phyloP scores from a whole-genome alignment of 805 yeast genomes.

The Saccharomycopsis lassenensis region DNA sequence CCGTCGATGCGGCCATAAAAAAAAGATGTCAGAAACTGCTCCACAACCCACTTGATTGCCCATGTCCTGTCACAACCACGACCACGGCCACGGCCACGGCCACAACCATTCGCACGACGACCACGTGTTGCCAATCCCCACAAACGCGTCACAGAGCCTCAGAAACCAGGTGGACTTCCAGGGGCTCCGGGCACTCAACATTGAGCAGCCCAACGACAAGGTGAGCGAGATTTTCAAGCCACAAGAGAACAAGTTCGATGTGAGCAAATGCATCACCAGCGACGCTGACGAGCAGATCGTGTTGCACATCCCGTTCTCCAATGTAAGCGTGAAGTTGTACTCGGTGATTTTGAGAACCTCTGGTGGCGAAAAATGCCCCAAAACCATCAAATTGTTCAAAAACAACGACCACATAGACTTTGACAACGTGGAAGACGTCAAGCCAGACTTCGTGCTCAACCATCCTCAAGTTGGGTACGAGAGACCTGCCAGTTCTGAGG shows the following conservation, averaged over 20 bases:
- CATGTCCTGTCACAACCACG: slow-evolving; percentile 23
- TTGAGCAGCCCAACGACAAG: slow-evolving; percentile 41
- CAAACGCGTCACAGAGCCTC: slow-evolving; percentile 59
- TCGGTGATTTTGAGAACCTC: slow-evolving; percentile 62
- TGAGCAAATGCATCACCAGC: slow-evolving; percentile 39
- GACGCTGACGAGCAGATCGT: slow-evolving; percentile 78
- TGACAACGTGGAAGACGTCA: slow-evolving; percentile 39
- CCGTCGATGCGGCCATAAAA: too few relatives aligned
- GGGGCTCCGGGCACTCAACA: slow-evolving; percentile 54
- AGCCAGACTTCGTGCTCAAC: slow-evolving; percentile 39
- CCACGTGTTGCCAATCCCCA: slow-evolving; percentile 55
- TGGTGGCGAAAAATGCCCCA: slow-evolving; percentile 54
- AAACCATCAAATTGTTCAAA: slow-evolving; percentile 57
- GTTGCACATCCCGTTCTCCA: slow-evolving; percentile 61
- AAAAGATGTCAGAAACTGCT: too few relatives aligned
- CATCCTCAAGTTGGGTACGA: slow-evolving; percentile 55
- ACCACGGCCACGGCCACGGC: slow-evolving; percentile 27
- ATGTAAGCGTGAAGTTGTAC: slow-evolving; percentile 60
- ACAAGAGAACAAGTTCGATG: slow-evolving; percentile 32
- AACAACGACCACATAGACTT: slow-evolving; percentile 66
- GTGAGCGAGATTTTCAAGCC: slow-evolving; percentile 36
- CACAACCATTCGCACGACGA: slow-evolving; percentile 27
- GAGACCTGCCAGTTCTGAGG: slow-evolving; percentile 30
- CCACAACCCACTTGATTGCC: not conserved
- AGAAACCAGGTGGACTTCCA: slow-evolving; percentile 47